phyloP scores from a whole-genome alignment of 371 early-diverging fungal species.

The Nematocida ironsii region DNA sequence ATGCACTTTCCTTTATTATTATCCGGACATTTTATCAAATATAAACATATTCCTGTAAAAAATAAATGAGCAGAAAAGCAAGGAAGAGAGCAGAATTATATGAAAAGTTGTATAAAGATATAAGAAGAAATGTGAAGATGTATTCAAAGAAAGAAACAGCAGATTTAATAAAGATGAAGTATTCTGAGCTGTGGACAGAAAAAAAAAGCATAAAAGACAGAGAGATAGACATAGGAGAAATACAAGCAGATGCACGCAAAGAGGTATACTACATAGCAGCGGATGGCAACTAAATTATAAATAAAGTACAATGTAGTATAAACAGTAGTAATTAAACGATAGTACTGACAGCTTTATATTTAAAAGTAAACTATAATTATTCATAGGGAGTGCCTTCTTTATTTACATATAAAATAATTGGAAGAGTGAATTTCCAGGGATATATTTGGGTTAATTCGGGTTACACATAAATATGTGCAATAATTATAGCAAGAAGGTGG shows the following conservation, averaged over 20 bases:
- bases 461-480: too few relatives aligned
- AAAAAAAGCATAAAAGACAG: constrained; percentile 13
- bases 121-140: constrained; percentile 11
- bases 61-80: constrained; percentile 37
- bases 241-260: constrained; percentile 5
- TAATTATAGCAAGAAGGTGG: too few relatives aligned
- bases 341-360: too few relatives aligned
- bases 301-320: too few relatives aligned
- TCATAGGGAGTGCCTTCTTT: too few relatives aligned
- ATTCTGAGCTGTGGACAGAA: constrained; percentile 38
- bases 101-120: constrained; percentile 28
- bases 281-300: not conserved
- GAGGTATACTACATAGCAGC: constrained; percentile 24
- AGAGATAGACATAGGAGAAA: constrained; percentile 11
- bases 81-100: constrained; percentile 37
- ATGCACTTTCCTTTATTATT: not conserved
- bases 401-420: too few relatives aligned
- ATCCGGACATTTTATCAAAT: constrained; percentile 9
- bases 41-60: constrained; percentile 20
- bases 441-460: too few relatives aligned
- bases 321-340: too few relatives aligned
- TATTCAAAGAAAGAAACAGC: constrained; percentile 17
- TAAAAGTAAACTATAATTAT: too few relatives aligned
- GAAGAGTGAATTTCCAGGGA: too few relatives aligned
- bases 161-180: constrained; percentile 19